phyloP scores from a whole-genome alignment of 352 stramenopile species.

The Phytophthora macrochlamydospora region DNA sequence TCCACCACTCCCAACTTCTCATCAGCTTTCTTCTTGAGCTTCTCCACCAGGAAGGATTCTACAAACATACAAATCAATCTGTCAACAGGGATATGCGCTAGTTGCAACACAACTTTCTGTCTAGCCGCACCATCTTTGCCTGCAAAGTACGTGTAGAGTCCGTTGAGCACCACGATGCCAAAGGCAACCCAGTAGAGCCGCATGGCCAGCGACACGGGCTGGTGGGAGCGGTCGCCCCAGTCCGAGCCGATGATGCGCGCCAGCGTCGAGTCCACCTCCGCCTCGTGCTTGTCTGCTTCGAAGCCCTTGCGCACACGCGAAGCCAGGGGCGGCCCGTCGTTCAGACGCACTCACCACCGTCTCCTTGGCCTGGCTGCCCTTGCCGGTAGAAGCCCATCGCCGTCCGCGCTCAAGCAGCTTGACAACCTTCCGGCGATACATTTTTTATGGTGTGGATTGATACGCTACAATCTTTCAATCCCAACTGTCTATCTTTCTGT shows the following conservation, averaged over 20 bases:
- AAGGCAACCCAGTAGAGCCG: slow-evolving; percentile 79
- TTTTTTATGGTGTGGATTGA: neutral
- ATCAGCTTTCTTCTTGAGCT: slow-evolving; percentile 58
- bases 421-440: slow-evolving; percentile 19
- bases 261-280: slow-evolving; percentile 62
- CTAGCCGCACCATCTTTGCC: slow-evolving; percentile 50
- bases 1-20: slow-evolving; percentile 53
- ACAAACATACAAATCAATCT: neutral
- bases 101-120: neutral
- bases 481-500: neutral
- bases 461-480: neutral
- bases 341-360: slow-evolving; percentile 6
- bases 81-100: too few relatives aligned
- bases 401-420: slow-evolving; percentile 15
- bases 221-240: slow-evolving; percentile 71
- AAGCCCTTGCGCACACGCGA: slow-evolving; percentile 43
- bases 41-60: slow-evolving; percentile 61
- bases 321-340: slow-evolving; percentile 31
- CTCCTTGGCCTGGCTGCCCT: neutral
- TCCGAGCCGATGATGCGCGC: slow-evolving; percentile 77
- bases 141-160: slow-evolving; percentile 57
- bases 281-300: slow-evolving; percentile 38
- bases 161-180: slow-evolving; percentile 58
- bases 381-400: slow-evolving; percentile 30
- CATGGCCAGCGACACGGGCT: slow-evolving; percentile 71